Conservation (phyloP, 805 yeast species). For the Cyberlindnera veronae region DNA sequence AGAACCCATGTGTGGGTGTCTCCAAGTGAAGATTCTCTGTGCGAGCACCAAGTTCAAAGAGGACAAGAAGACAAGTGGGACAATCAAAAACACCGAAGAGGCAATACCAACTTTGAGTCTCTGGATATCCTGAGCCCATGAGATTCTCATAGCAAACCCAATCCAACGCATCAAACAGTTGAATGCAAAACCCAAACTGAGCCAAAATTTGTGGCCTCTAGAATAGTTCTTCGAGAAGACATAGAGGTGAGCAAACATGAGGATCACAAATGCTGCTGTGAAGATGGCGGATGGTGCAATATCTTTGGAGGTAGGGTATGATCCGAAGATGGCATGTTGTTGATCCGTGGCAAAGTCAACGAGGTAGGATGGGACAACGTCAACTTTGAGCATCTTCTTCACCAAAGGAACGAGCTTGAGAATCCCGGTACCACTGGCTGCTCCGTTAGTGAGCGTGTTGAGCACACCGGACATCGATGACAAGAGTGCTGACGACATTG, state of each 20-base stretch:
- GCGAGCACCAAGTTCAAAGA: conserved; percentile 62
- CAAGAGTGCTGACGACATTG: conserved; percentile 13
- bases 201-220: conserved; percentile 60
- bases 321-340: conserved; percentile 58
- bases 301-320: conserved; percentile 53
- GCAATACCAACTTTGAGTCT: conserved; percentile 49
- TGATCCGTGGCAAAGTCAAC: conserved; percentile 33
- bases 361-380: conserved; percentile 38
- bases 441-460: conserved; percentile 32
- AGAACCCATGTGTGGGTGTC: conserved; percentile 70
- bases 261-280: conserved; percentile 46
- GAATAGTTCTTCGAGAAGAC: conserved; percentile 46
- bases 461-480: conserved; percentile 6
- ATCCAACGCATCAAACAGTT: conserved; percentile 51
- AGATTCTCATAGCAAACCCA: conserved; percentile 56
- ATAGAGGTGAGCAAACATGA: conserved; percentile 43
- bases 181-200: conserved; percentile 49
- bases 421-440: conserved; percentile 51
- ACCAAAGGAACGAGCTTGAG: conserved; percentile 31
- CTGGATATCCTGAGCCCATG: conserved; percentile 55
- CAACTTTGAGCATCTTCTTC: conserved; percentile 34
- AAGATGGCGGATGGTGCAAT: conserved; percentile 59
- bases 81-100: conserved; percentile 50
- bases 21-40: conserved; percentile 72
- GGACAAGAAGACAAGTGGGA: conserved; percentile 56